Conservation (phyloP, 73 alveolate species). For the Halteria grandinella region DNA sequence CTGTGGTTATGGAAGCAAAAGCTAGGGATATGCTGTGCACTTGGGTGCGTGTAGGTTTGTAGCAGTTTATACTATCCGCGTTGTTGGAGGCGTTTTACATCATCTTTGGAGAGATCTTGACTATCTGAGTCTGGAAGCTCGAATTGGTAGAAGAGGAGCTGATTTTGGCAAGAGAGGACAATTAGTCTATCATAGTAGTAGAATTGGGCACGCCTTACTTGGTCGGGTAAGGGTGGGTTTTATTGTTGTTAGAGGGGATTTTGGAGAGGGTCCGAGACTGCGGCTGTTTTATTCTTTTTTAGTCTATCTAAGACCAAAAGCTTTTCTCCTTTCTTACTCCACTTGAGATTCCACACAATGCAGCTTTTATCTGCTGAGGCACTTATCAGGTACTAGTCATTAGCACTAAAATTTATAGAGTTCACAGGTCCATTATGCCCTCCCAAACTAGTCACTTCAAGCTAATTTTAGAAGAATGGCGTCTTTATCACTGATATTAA, state of each 20-base stretch:
- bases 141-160: constrained; percentile 50
- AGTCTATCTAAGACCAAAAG: constrained; percentile 49
- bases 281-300: constrained; percentile 29
- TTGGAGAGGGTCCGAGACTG: constrained; percentile 1
- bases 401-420: constrained; percentile 49
- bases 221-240: constrained; percentile 53
- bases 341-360: constrained; percentile 59
- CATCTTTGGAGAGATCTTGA: constrained; percentile 51
- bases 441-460: constrained; percentile 47
- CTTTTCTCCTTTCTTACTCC: constrained; percentile 71
- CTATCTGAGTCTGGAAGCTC: constrained; percentile 63
- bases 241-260: constrained; percentile 2
- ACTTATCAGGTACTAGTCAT: constrained; percentile 58
- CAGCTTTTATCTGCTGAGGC: constrained; percentile 61
- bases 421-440: constrained; percentile 73
- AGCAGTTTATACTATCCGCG: constrained; percentile 59
- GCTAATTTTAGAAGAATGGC: constrained; percentile 42
- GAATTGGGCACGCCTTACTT: constrained; percentile 61
- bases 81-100: constrained; percentile 70
- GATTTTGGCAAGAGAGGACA: constrained; percentile 38
- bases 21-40: constrained; percentile 60
- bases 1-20: constrained; percentile 60
- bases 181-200: constrained; percentile 67
- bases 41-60: constrained; percentile 44
- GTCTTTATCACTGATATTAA: constrained; percentile 56